Percentiles rank a stretch among this genome's conserved stretches.
Evolutionary conservation across 768 basidiomycete genomes (phyloP).

Genomic region (Cubamyces sp.): DNA sequence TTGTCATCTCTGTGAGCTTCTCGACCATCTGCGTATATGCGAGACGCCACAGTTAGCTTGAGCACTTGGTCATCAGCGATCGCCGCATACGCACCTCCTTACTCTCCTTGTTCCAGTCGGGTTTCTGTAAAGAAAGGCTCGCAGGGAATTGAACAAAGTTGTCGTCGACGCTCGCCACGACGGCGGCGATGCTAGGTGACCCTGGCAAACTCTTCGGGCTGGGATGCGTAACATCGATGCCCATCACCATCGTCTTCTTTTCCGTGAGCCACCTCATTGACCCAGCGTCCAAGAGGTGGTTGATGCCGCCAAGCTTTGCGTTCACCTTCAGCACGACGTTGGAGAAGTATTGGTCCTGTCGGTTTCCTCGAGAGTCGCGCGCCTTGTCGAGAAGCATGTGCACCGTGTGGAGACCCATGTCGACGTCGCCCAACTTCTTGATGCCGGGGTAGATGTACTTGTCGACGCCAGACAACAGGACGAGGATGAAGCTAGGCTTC

Average conservation of each 20-base stretch:
- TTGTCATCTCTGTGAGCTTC: conserved; percentile 66
- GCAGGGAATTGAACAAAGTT: conserved; percentile 79
- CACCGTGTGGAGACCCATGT: conserved; percentile 76
- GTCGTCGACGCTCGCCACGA: conserved; percentile 76
- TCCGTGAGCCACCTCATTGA: conserved; percentile 69
- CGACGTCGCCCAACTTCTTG: conserved; percentile 75
- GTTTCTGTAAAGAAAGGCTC: conserved; percentile 67
- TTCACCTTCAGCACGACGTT: conserved; percentile 85
- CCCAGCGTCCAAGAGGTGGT: conserved; percentile 62
- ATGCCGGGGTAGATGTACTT: conserved; percentile 81
- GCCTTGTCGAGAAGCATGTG: conserved; percentile 72
- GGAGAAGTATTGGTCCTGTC: conserved; percentile 81
- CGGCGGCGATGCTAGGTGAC: conserved; percentile 82
- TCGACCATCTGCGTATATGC: conserved; percentile 68
- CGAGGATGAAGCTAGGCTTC: conserved; percentile 69
- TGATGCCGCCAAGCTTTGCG: conserved; percentile 80
- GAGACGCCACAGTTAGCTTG: background rate
- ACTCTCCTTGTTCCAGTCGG: conserved; percentile 43
- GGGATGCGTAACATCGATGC: conserved; percentile 85
- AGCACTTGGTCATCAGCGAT: background rate
- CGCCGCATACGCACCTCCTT: conserved; percentile 37
- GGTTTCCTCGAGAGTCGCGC: conserved; percentile 46
- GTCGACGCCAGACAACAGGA: conserved; percentile 68
- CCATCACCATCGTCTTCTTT: conserved; percentile 79
- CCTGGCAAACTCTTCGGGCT: conserved; percentile 67